Evolutionary conservation across 1,139 yeast species (phyloP).

Genomic region (Nakaseomyces sp.): DNA sequence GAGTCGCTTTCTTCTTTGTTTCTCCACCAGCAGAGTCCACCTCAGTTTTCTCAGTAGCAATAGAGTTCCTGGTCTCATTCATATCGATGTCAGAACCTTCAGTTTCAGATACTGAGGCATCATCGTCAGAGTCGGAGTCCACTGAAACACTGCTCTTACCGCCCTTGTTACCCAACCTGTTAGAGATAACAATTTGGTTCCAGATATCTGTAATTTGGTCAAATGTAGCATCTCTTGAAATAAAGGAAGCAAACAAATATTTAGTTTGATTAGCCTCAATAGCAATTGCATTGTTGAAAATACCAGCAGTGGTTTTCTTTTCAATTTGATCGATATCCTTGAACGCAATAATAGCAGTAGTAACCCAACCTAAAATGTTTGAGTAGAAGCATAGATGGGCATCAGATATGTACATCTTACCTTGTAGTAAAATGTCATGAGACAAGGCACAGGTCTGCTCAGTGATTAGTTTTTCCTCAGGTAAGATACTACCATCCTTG

Average conservation of each 20-base stretch:
- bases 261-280: conserved; percentile 63
- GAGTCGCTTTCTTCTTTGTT: conserved; percentile 7
- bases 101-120: conserved; percentile 7
- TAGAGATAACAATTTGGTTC: conserved; percentile 35
- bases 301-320: conserved; percentile 61
- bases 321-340: conserved; percentile 64
- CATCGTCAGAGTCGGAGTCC: conserved; percentile 9
- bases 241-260: conserved; percentile 63
- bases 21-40: conserved; percentile 19
- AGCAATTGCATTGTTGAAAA: conserved; percentile 68
- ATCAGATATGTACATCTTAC: conserved; percentile 56
- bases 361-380: conserved; percentile 66
- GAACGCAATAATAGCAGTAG: conserved; percentile 53
- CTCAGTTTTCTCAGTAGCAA: conserved; percentile 15
- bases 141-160: conserved; percentile 8
- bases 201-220: conserved; percentile 54
- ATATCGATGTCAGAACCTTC: not conserved
- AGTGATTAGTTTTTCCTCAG: conserved; percentile 47
- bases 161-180: conserved; percentile 12
- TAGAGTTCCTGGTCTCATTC: not conserved
- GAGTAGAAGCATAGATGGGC: conserved; percentile 59
- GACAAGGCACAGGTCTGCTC: conserved; percentile 67
- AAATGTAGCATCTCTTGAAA: conserved; percentile 59
- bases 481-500: conserved; percentile 40
- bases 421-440: conserved; percentile 64